phyloP scores from a whole-genome alignment of 805 yeast species.

The Saccharomycopsis fibuligera region DNA sequence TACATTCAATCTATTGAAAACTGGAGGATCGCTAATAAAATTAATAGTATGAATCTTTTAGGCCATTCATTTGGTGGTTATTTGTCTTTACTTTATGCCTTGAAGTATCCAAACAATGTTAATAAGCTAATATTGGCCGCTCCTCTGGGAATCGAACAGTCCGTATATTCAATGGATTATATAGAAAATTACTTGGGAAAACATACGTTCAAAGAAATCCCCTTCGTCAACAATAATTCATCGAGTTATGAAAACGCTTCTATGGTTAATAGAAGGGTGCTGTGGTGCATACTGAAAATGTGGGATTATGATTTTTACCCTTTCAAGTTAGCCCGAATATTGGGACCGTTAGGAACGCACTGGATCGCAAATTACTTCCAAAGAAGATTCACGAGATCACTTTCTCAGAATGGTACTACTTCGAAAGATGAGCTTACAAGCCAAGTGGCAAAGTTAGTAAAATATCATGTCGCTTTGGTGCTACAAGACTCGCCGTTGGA shows the following conservation, averaged over 20 bases:
- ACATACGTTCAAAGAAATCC: conserved; percentile 26
- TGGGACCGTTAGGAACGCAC: conserved; percentile 33
- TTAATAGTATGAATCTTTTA: conserved; percentile 52
- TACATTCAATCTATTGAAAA: conserved; percentile 54
- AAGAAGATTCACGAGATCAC: no score
- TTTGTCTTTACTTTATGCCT: conserved; percentile 56
- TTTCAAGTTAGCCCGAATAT: conserved; percentile 9
- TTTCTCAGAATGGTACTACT: conserved; percentile 22
- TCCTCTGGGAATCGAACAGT: conserved; percentile 75
- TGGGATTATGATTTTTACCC: conserved; percentile 33
- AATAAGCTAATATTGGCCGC: conserved; percentile 54
- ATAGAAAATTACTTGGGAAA: conserved; percentile 29
- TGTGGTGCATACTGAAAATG: no score
- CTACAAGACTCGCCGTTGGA: conserved; percentile 27
- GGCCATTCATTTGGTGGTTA: conserved; percentile 83
- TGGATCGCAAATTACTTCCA: conserved; percentile 26
- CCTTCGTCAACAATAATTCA: conserved; percentile 23
- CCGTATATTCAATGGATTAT: conserved; percentile 48
- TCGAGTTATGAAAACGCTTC: conserved; percentile 36
- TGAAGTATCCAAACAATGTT: conserved; percentile 49
- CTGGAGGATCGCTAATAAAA: conserved; percentile 49
- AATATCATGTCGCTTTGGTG: conserved; percentile 29
- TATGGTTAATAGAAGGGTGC: no score
- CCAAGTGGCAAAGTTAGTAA: conserved; percentile 27
- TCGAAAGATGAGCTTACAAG: conserved; percentile 26